Evolutionary conservation across 225 moss, liverwort and hornwort genomes (phyloP).

Genomic region (Pseudisothecium myosuroides): DNA sequence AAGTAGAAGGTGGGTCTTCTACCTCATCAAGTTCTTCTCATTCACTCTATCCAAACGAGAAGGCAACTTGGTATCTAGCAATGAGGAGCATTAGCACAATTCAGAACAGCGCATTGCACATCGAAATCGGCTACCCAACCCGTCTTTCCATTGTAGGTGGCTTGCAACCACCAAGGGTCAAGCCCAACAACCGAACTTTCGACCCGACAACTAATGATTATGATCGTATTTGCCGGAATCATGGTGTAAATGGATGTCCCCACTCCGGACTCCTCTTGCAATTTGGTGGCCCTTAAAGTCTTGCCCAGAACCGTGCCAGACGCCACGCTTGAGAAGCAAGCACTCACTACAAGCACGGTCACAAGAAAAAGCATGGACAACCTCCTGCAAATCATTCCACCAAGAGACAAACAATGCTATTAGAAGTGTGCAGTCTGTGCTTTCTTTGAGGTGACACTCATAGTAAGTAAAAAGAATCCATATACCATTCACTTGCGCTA

Average conservation of each 20-base stretch:
- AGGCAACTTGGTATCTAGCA: not conserved
- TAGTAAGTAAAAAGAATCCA: not conserved
- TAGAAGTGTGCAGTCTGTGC: too few species aligned
- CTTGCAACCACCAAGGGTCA: not conserved
- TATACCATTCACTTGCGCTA: not conserved
- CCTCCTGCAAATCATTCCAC: not conserved
- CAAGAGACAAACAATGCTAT: not conserved
- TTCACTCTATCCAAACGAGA: not conserved
- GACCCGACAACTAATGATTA: not conserved
- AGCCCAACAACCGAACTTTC: not conserved
- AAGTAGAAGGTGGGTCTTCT: not conserved
- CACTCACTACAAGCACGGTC: not conserved
- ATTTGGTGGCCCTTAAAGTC: not conserved
- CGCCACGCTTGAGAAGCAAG: not conserved
- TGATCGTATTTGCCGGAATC: not conserved
- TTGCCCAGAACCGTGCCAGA: not conserved
- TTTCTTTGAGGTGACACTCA: not conserved
- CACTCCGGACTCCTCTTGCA: not conserved
- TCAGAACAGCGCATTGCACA: not conserved
- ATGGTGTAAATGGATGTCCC: not conserved
- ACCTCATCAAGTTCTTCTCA: not conserved
- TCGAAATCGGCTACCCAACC: not conserved
- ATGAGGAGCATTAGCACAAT: not conserved
- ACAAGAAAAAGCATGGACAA: not conserved
- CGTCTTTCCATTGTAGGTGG: not conserved